Percentiles rank a stretch among this genome's conserved stretches.
phyloP scores from a whole-genome alignment of 345 rosid genomes.

The Conringia planisiliqua region DNA sequence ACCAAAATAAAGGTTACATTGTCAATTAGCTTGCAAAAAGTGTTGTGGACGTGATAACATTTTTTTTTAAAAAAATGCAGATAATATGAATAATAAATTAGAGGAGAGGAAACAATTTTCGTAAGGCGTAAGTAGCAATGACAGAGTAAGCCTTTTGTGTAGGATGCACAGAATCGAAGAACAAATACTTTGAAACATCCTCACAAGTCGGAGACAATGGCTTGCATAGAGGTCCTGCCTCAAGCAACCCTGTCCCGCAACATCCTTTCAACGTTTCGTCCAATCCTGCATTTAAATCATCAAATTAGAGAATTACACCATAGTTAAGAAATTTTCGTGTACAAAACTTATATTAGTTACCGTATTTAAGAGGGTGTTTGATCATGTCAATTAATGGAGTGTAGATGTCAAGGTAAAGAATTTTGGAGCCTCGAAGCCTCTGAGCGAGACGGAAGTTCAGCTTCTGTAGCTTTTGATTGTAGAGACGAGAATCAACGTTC shows the following conservation, averaged over 20 bases:
- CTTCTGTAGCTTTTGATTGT: constrained; percentile 27
- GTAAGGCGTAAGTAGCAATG: constrained; percentile 17
- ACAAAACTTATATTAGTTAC: background rate
- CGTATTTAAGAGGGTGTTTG: constrained; percentile 23
- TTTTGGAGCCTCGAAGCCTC: constrained; percentile 23
- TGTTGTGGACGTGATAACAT: background rate
- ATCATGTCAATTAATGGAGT: constrained; percentile 31
- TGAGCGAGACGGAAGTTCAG: constrained; percentile 1
- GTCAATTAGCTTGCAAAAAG: background rate
- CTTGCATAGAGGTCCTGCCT: constrained; percentile 32
- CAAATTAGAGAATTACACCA: background rate
- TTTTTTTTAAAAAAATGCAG: background rate
- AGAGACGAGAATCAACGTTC: constrained; percentile 25
- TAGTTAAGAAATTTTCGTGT: background rate
- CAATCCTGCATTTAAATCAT: constrained; percentile 19
- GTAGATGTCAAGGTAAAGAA: constrained; percentile 32
- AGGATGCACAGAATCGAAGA: constrained; percentile 35
- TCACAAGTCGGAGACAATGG: constrained; percentile 11
- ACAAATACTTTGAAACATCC: constrained; percentile 28
- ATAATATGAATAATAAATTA: background rate
- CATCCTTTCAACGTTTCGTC: constrained; percentile 32
- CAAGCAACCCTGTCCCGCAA: constrained; percentile 36
- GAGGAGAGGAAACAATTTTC: constrained; percentile 1
- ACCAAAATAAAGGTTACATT: background rate
- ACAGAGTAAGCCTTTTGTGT: constrained; percentile 31